These are phyloP conservation scores for Salicornia ramosissima DNA, from an alignment of 148 eudicot genomes.

Conservation along the genomic window DNA sequence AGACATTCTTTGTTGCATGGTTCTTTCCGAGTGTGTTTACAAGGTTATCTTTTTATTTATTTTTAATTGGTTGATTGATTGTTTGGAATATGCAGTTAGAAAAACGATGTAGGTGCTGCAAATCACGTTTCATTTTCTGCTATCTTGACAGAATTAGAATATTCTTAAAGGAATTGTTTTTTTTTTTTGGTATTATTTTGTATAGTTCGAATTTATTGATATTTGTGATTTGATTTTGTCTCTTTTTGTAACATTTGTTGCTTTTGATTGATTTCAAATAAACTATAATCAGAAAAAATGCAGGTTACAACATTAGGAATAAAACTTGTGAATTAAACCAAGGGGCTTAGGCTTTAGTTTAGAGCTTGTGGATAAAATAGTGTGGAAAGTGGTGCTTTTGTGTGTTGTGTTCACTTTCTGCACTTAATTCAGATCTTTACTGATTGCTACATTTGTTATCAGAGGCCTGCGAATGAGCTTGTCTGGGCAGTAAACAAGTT, in stretches of 20 bases:
- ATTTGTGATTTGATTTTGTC: neutral
- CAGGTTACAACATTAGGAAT: neutral
- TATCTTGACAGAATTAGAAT: too few species aligned
- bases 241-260: too few species aligned
- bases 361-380: neutral
- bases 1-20: constrained; percentile 92
- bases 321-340: neutral
- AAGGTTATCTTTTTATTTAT: constrained; percentile 40
- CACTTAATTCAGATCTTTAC: neutral
- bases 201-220: neutral
- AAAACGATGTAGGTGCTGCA: neutral
- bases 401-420: neutral
- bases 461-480: constrained; percentile 87
- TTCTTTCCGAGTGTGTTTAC: constrained; percentile 90
- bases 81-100: neutral
- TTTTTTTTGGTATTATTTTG: neutral
- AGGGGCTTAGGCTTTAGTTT: neutral
- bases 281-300: neutral
- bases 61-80: neutral
- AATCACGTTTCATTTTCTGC: neutral
- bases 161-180: neutral
- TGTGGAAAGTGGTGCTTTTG: neutral
- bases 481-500: constrained; percentile 80
- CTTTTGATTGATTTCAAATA: too few species aligned
- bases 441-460: constrained; percentile 17